phyloP scores from a whole-genome alignment of 306 rosid species.

The Gillenia trifoliata region DNA sequence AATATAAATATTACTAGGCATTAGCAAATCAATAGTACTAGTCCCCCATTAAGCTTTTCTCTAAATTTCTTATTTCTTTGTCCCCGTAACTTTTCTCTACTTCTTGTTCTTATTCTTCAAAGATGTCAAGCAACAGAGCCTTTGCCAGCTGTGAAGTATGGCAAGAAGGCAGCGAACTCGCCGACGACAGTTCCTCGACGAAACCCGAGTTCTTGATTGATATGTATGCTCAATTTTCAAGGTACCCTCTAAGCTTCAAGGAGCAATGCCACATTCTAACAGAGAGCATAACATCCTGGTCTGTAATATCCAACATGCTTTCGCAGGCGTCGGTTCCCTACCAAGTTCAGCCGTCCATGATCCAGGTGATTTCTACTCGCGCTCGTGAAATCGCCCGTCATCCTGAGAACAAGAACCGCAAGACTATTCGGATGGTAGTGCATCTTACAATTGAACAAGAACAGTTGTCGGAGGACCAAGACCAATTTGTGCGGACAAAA shows the following conservation, averaged over 20 bases:
- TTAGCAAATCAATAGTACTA: not conserved
- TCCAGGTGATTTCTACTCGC: conserved; percentile 4
- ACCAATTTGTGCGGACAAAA: not conserved
- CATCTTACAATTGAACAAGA: not conserved
- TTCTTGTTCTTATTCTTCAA: not conserved
- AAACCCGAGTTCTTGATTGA: conserved; percentile 8
- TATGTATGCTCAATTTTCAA: not conserved
- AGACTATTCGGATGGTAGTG: not conserved
- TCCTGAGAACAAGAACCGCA: not conserved
- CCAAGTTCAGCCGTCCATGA: conserved; percentile 20
- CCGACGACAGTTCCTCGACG: not conserved
- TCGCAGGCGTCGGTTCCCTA: conserved; percentile 15
- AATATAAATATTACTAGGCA: not conserved
- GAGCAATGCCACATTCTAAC: not conserved
- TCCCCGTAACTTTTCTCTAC: not conserved
- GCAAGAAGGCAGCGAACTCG: not conserved
- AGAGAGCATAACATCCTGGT: conserved; percentile 9
- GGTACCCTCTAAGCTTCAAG: not conserved
- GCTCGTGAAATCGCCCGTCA: conserved; percentile 10
- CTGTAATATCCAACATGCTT: conserved; percentile 14
- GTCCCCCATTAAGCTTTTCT: not conserved
- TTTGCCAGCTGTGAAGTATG: not conserved
- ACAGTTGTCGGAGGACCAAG: not conserved
- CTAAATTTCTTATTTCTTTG: not conserved
- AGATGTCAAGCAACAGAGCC: not conserved